phyloP scores from a whole-genome alignment of 306 rosid genomes.

The Gillenia trifoliata region DNA sequence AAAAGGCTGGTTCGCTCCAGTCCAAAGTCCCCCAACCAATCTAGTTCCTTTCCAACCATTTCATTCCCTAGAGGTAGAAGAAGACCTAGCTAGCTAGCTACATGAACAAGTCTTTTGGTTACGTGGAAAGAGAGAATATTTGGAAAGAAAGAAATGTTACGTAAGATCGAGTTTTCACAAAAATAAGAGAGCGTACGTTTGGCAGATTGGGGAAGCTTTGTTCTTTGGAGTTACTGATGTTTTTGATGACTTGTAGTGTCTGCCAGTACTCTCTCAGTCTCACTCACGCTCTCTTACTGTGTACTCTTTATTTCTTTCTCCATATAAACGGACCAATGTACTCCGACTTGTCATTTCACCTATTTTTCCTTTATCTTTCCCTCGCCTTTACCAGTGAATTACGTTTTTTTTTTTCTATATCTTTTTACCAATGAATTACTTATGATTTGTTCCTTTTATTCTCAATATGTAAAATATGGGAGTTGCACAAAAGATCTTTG shows the following conservation, averaged over 20 bases:
- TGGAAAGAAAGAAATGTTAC: background rate
- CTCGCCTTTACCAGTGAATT: too few species aligned
- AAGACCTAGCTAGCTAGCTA: background rate
- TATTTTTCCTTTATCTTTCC: too few species aligned
- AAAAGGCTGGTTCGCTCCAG: background rate
- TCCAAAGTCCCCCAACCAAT: background rate
- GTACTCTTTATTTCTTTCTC: background rate
- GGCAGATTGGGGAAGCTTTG: constrained; percentile 1
- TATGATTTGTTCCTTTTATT: too few species aligned
- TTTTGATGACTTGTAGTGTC: constrained; percentile 24
- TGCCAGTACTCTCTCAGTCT: constrained; percentile 14
- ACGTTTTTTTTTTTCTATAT: too few species aligned
- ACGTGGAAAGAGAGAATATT: background rate
- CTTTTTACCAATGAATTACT: too few species aligned
- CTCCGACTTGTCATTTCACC: too few species aligned
- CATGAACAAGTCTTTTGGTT: background rate
- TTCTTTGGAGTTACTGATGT: constrained; percentile 24
- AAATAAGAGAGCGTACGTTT: background rate
- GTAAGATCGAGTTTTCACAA: background rate
- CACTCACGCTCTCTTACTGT: background rate
- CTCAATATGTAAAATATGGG: too few species aligned
- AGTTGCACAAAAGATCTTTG: too few species aligned
- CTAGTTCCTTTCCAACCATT: constrained; percentile 18
- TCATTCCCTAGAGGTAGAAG: background rate
- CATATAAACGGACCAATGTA: too few species aligned